phyloP scores from a whole-genome alignment of 2,329 filamentous ascomycete genomes.

The Trichophyton mentagrophytes region DNA sequence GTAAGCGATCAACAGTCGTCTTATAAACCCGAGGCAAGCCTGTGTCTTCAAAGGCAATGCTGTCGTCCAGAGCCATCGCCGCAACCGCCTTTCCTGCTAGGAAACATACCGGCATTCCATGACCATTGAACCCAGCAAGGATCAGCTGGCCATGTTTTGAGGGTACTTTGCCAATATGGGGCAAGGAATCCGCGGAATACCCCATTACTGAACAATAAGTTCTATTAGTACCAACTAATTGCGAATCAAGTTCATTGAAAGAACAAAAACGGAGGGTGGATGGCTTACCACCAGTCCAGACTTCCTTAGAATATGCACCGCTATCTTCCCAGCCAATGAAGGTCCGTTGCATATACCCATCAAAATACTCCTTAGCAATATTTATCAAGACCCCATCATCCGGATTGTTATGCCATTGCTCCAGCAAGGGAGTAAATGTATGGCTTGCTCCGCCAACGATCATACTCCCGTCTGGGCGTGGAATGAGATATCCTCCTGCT shows the following conservation, averaged over 20 bases:
- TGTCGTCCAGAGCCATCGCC: slow-evolving; percentile 36
- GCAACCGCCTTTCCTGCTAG: slow-evolving; percentile 47
- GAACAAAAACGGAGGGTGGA: neutral
- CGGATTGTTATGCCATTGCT: slow-evolving; percentile 35
- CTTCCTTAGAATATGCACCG: slow-evolving; percentile 20
- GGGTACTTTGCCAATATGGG: slow-evolving; percentile 41
- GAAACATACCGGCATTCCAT: slow-evolving; percentile 54
- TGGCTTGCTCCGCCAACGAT: slow-evolving; percentile 52
- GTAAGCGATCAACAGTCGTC: slow-evolving; percentile 19
- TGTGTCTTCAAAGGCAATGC: slow-evolving; percentile 17
- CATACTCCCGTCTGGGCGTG: slow-evolving; percentile 41
- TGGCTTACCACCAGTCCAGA: slow-evolving; percentile 27
- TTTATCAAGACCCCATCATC: slow-evolving; percentile 40
- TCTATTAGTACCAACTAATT: neutral
- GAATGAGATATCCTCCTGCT: slow-evolving; percentile 57
- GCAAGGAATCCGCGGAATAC: slow-evolving; percentile 38
- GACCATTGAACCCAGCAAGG: slow-evolving; percentile 50
- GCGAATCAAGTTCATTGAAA: neutral
- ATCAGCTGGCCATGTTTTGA: slow-evolving; percentile 40
- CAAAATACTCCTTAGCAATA: slow-evolving; percentile 29
- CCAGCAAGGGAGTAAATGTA: slow-evolving; percentile 18
- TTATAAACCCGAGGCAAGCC: slow-evolving; percentile 24
- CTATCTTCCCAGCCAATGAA: slow-evolving; percentile 28
- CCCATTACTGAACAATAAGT: slow-evolving; percentile 36
- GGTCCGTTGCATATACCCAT: slow-evolving; percentile 27